phyloP scores from a whole-genome alignment of 2,329 filamentous ascomycete species.

The Periglandula ipomoeae region DNA sequence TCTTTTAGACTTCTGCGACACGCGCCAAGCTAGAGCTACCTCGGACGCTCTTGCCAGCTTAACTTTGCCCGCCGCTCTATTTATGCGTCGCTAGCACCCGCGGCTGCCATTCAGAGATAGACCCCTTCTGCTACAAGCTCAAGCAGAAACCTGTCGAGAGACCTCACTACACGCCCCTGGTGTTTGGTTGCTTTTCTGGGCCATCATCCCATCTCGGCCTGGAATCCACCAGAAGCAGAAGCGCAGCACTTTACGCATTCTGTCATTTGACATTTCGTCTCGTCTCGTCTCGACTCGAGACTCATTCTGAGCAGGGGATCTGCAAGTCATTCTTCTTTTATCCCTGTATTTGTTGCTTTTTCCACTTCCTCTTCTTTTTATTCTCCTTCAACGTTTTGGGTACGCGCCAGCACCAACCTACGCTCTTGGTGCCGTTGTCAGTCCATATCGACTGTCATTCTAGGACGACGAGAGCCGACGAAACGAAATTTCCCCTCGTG shows the following conservation, averaged over 20 bases:
- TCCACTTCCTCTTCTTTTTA: neutral
- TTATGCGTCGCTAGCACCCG: neutral
- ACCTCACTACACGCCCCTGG: neutral
- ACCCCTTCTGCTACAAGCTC: neutral
- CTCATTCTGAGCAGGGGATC: neutral
- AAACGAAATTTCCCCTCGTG: neutral
- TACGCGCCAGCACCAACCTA: neutral
- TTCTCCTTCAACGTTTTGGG: neutral
- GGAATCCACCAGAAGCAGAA: neutral
- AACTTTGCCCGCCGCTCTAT: neutral
- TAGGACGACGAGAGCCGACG: neutral
- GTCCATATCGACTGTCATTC: neutral
- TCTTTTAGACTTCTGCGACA: slow-evolving; percentile 6
- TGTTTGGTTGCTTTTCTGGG: neutral
- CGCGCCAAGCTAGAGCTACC: slow-evolving; percentile 4
- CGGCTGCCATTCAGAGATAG: neutral
- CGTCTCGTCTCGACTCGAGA: neutral
- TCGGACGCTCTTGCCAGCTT: neutral
- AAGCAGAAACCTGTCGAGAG: neutral
- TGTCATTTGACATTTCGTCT: neutral
- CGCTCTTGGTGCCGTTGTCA: neutral
- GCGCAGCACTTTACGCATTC: neutral
- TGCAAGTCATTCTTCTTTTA: neutral
- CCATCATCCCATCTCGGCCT: neutral
- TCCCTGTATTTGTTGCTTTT: neutral